Base-by-base conservation (phyloP, 2,329 filamentous ascomycete genomes). In the Lachnellula suecica region DNA sequence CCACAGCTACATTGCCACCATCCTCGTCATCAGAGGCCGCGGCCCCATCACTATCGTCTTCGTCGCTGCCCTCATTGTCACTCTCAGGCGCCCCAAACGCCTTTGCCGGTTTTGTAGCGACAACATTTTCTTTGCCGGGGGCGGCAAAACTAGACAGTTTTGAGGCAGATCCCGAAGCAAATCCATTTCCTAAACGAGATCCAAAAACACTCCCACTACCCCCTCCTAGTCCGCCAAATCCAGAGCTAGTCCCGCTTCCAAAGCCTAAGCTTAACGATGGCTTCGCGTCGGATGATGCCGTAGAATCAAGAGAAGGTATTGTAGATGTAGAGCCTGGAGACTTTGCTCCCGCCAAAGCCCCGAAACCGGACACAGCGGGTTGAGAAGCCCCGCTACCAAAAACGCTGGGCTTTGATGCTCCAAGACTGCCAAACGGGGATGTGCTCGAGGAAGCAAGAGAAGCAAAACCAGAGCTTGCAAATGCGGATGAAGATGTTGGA, bases 41-140 rank as follows among this genome's bases (percentile, higher is more conserved):
- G 24, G 70, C 70, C n/a, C 68, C 72, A 3, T 75, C 73, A 19
- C 66, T 70, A 34, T 69, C 70, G 4, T 71, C 72, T 2, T 68
- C 70, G 10, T 71, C 70, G n/a, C 75, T 73, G 7, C 70, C 82
- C 2, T 74, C 78, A 44, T 85, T 84, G 53, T 82, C 87, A 35
- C 84, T 83, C 25, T 85, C 84, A 1, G 89, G 82, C 11, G 89
- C 88, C 27, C 91, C 91, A 66, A 96, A 94, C 0, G 89, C 81
- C 69, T 83, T 89, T 3, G 79, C 77, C 13, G 83, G 77, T 68
- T 88, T 89, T 54, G 78, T 77, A 52, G 74, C 57, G 2, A 73
- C 73, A 53, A 76, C 69, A 43, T 73, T 72, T 17, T 70, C 64
- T 31, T 72, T 71, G 46, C 79, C 81, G 20, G 84, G 78, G 42